Percentiles rank a stretch among this genome's conserved stretches.
These are phyloP conservation scores for Schizopora paradoxa DNA, from an alignment of 1,284 basidiomycete species.

Conservation along the genomic window DNA sequence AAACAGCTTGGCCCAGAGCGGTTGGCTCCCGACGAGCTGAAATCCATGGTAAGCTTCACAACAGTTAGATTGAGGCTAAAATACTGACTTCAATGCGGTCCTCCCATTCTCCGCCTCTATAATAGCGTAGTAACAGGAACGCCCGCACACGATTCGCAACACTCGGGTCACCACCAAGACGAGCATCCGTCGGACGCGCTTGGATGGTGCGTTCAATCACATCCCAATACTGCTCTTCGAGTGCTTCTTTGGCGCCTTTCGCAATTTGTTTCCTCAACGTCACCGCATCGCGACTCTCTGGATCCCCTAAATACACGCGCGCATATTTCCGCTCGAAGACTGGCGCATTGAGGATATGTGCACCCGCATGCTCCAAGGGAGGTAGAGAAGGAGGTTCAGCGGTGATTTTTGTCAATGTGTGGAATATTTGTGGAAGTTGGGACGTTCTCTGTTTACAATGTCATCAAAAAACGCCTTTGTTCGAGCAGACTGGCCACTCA, in stretches of 20 bases:
- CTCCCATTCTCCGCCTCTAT: constrained; percentile 79
- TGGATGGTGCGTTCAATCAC: constrained; percentile 84
- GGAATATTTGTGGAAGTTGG: constrained; percentile 66
- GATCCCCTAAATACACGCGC: constrained; percentile 63
- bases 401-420: constrained; percentile 67
- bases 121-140: constrained; percentile 76
- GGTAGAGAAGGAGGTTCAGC: constrained; percentile 62
- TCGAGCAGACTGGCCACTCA: constrained; percentile 36
- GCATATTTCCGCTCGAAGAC: constrained; percentile 71
- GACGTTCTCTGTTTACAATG: constrained; percentile 11
- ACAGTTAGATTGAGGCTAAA: constrained; percentile 6
- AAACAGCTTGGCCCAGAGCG: constrained; percentile 91
- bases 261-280: constrained; percentile 66
- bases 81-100: constrained; percentile 73
- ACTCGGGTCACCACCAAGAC: constrained; percentile 88
- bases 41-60: background rate
- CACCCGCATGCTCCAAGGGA: constrained; percentile 68
- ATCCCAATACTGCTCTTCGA: constrained; percentile 84
- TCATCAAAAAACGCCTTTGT: constrained; percentile 1
- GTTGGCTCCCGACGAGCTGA: constrained; percentile 77
- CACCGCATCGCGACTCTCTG: constrained; percentile 59
- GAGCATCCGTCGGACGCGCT: constrained; percentile 78
- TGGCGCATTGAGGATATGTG: constrained; percentile 72
- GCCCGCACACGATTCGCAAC: constrained; percentile 86
- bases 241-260: constrained; percentile 64